Conservation (phyloP, 2,329 filamentous ascomycete species). For the Fusarium praegraminearum region DNA sequence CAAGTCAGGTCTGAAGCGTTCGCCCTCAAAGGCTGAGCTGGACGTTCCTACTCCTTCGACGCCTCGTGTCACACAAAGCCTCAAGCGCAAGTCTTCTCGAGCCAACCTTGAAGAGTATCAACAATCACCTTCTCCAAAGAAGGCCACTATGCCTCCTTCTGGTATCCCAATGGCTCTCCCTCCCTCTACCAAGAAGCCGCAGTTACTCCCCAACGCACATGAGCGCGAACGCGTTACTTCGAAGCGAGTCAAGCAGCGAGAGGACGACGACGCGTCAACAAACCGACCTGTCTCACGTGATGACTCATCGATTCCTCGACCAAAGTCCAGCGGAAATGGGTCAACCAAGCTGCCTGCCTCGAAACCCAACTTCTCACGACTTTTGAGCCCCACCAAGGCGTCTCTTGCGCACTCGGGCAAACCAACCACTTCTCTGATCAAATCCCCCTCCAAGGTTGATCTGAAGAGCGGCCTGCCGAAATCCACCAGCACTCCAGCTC, state of each 20-base stretch:
- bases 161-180: conserved; percentile 40
- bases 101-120: conserved; percentile 52
- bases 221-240: conserved; percentile 54
- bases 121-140: conserved; percentile 48
- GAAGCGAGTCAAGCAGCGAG: conserved; percentile 78
- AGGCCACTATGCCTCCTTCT: conserved; percentile 40
- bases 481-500: conserved; percentile 64
- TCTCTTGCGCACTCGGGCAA: conserved; percentile 62
- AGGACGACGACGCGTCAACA: conserved; percentile 76
- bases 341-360: conserved; percentile 54
- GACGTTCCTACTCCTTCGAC: conserved; percentile 64
- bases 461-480: conserved; percentile 58
- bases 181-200: conserved; percentile 28
- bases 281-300: conserved; percentile 70
- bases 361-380: conserved; percentile 64
- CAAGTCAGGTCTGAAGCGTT: conserved; percentile 63
- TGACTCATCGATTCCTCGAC: conserved; percentile 61
- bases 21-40: conserved; percentile 63
- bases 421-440: conserved; percentile 51
- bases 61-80: conserved; percentile 51
- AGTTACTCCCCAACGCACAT: conserved; percentile 40
- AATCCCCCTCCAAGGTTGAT: conserved; percentile 61
- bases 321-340: conserved; percentile 52
- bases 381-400: conserved; percentile 84
- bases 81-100: conserved; percentile 50